These are phyloP conservation scores for Zygosaccharomyces pseudorouxii DNA, from an alignment of 805 yeast species.

Conservation along the genomic window DNA sequence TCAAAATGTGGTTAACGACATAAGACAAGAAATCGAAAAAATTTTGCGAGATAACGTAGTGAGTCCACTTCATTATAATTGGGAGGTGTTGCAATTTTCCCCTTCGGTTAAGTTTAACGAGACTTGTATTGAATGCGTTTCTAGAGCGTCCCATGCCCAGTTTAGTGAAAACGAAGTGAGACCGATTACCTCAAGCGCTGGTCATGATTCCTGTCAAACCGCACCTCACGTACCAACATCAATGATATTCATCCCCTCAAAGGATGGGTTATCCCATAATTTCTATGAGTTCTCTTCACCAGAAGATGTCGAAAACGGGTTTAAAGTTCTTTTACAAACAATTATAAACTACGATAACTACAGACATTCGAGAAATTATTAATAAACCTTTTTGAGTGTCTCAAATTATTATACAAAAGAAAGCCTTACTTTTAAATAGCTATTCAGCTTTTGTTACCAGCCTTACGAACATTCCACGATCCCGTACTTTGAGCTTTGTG, in stretches of 20 bases:
- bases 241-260: slow-evolving; percentile 69
- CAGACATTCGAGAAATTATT: slow-evolving; percentile 21
- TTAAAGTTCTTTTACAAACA: slow-evolving; percentile 51
- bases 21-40: slow-evolving; percentile 36
- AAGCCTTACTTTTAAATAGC: not conserved
- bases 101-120: slow-evolving; percentile 55
- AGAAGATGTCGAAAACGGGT: slow-evolving; percentile 58
- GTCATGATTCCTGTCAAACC: slow-evolving; percentile 67
- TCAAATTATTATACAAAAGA: not conserved
- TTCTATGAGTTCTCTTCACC: slow-evolving; percentile 63
- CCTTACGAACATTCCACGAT: slow-evolving; percentile 19
- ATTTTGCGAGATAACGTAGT: slow-evolving; percentile 35
- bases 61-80: slow-evolving; percentile 36
- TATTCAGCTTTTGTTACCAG: slow-evolving; percentile 16
- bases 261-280: slow-evolving; percentile 62
- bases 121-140: slow-evolving; percentile 48
- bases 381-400: not conserved
- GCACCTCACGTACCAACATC: slow-evolving; percentile 57
- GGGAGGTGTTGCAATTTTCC: slow-evolving; percentile 45
- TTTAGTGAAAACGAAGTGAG: slow-evolving; percentile 43
- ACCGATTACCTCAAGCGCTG: slow-evolving; percentile 62
- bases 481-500: slow-evolving; percentile 39
- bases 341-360: slow-evolving; percentile 39
- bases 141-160: slow-evolving; percentile 46
- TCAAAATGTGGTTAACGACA: slow-evolving; percentile 37